Conservation (phyloP, 2,329 filamentous ascomycete genomes). For the Fusarium beomiforme region DNA sequence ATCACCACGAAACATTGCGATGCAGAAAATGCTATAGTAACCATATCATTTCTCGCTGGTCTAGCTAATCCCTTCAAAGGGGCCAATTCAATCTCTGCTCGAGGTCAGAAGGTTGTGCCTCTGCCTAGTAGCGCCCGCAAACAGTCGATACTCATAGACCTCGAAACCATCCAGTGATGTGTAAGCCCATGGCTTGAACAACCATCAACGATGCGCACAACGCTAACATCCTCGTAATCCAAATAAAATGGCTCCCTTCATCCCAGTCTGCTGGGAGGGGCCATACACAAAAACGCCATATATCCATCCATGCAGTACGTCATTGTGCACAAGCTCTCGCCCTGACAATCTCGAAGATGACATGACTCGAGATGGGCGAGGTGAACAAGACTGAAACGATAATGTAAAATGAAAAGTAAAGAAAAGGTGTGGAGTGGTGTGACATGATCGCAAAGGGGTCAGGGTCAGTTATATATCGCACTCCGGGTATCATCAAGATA, state of each 20-base stretch:
- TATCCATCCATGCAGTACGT: conserved; percentile 43
- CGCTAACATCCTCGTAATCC: conserved; percentile 12
- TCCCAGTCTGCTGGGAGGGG: conserved; percentile 8
- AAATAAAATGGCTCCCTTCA: conserved; percentile 21
- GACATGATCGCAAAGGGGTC: conserved; percentile 47
- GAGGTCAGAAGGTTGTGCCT: conserved; percentile 32
- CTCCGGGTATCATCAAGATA: conserved; percentile 54
- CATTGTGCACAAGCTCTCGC: conserved; percentile 31
- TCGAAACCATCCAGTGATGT: conserved; percentile 11
- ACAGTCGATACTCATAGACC: background rate
- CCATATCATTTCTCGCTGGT: conserved; percentile 13
- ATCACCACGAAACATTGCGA: background rate
- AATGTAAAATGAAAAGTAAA: conserved; percentile 28
- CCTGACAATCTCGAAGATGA: conserved; percentile 25
- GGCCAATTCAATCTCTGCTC: conserved; percentile 15
- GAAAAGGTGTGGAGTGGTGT: conserved; percentile 51
- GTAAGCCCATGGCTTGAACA: background rate
- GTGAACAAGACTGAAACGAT: conserved; percentile 22
- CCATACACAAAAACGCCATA: conserved; percentile 45
- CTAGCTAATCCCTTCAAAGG: background rate
- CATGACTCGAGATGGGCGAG: conserved; percentile 27
- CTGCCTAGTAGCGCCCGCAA: background rate
- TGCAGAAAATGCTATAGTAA: background rate
- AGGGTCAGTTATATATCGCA: conserved; percentile 49
- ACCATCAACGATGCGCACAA: background rate